Evolutionary conservation across 2,329 filamentous ascomycete species (phyloP), one percentile per base, ranked within the genome.

Genomic region (Alternaria hordeiaustralica): DNA sequence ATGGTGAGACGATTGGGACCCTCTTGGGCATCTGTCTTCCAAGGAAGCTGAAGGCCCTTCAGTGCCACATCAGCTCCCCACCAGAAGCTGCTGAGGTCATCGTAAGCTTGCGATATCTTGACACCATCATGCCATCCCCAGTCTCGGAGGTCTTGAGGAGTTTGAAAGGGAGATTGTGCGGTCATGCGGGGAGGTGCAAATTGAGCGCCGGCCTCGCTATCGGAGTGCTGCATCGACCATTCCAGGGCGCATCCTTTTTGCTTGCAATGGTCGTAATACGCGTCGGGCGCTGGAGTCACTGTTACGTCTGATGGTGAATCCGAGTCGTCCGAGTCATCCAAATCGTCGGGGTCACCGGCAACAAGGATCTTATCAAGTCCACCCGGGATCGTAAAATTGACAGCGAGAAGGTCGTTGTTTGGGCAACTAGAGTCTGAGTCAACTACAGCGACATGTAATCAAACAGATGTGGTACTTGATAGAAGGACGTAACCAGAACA

Each of bases 1-100:
- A 57, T 60, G 26, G 63, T 18, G 3, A 73, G n/a, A 5, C 36
- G 28, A 33, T 69, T 68, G 36, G 61, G 56, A n/a, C 66, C 68
- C 11, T 71, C 59, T 33, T 61, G 61, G 1, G 61, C 54, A 10
- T 60, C 33, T 5, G 64, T 58, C n/a, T 66, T 55, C 25, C 67
- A 47, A 11, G 54, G 65, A 20, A 72, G 28, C 6, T 63, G 63
- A 2, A 71, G 58, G 13, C 44, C 67, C n/a, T 56, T 41, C 11
- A 72, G 55, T 3, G 61, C 70, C 33, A 65, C 57, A 6, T 63
- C 68, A 11, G 71, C 57, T 6, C 67, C 67, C 65, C 67, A 71
- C 30, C 30, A 36, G 13, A 36, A 4, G 30, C 30, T 36, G 30
- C 30, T 36, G 30, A 36, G 30, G 30, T 36, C 30, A 36, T 36